Conservation (phyloP, 805 yeast species). For the Candida vartiovaarae region DNA sequence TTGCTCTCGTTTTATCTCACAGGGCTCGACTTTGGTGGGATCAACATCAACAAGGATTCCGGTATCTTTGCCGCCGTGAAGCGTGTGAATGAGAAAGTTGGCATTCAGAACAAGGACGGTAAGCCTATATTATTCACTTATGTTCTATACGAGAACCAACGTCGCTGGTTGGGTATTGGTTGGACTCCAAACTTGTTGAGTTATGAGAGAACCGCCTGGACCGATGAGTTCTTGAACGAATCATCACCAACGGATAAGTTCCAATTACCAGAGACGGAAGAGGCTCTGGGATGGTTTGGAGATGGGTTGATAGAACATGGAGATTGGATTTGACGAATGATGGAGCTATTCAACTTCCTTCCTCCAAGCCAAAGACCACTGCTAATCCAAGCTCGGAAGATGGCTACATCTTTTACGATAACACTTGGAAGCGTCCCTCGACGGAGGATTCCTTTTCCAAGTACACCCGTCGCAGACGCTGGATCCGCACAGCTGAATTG, state of each 20-base stretch:
- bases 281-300: constrained; percentile 72
- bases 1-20: constrained; percentile 73
- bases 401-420: constrained; percentile 85
- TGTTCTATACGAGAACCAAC: constrained; percentile 88
- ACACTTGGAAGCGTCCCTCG: constrained; percentile 88
- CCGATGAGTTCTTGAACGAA: constrained; percentile 91
- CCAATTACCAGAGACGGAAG: constrained; percentile 71
- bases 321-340: constrained; percentile 82
- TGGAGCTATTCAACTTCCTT: constrained; percentile 69
- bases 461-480: constrained; percentile 89
- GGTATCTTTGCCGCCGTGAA: constrained; percentile 37
- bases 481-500: constrained; percentile 93
- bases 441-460: constrained; percentile 84
- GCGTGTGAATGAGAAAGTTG: constrained; percentile 29
- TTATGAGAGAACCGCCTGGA: constrained; percentile 95
- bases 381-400: constrained; percentile 75
- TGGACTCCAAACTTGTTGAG: constrained; percentile 92
- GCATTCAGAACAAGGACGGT: constrained; percentile 27
- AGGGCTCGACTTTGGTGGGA: constrained; percentile 69
- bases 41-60: constrained; percentile 33
- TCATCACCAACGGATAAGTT: constrained; percentile 70
- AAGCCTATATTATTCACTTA: constrained; percentile 77
- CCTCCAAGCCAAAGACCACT: constrained; percentile 43
- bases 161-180: constrained; percentile 96
- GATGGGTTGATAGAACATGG: constrained; percentile 95